Base-by-base conservation (phyloP, 306 rosid genomes). In the Herpetospermum pedunculosum region DNA sequence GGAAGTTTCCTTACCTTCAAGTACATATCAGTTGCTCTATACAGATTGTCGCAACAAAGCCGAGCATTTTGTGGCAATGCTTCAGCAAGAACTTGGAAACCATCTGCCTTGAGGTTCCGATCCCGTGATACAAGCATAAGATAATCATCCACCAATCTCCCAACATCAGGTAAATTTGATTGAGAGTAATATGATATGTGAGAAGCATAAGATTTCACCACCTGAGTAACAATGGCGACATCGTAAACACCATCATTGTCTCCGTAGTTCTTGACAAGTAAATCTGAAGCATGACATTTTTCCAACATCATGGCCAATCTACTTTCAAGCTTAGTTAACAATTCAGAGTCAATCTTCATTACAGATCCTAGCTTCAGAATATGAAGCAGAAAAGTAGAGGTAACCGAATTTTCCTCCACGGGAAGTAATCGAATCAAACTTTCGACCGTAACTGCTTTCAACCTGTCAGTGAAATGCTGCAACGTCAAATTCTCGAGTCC, bases 131-230 rank as follows among this genome's bases (percentile, higher is more conserved):
- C 79, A 4, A 84, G 77, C 52, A 73, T 15, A 29, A 87, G 97
- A 87, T 85, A 90, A 2, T 82, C 91, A 35, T 93, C 98, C 49
- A 89, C 86, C 77, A 93, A 63, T 65, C 80, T 87, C 54, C 92
- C 96, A 65, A 93, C 86, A n/a, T 6, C 72, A 1, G 77, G 72
- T 46, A 83, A 43, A 72, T 89, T 88, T 4, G 84, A 83, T 8
- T 78, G 77, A 50, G 71, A 53, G 52, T 84, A 77, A 58, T 72
- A 78, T 40, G 75, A 58, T 40, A 73, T 72, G 25, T 75, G 38
- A 6, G 82, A 62, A 73, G 77, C 87, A 85, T 85, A 87, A 65
- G 50, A 77, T 32, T 82, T 54, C 26, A 91, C 80, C 70, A 85
- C 91, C 80, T 82, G 82, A 4, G 21, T 52, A 19, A 88, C 84